Conservation (phyloP, 2,329 filamentous ascomycete species). For the Cadophora sp. region DNA sequence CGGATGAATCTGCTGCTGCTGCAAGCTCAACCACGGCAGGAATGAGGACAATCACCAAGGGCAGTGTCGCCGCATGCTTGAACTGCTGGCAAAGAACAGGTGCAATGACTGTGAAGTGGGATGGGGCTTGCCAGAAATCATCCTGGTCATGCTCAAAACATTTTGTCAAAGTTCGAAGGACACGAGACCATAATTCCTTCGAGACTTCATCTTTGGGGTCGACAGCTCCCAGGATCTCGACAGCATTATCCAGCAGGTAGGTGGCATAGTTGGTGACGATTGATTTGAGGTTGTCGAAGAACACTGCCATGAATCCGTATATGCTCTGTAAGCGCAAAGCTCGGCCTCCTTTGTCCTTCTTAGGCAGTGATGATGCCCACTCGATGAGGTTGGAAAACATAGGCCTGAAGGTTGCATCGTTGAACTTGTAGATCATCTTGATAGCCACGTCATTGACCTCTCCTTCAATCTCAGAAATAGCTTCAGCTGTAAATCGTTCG, state of each 20-base stretch:
- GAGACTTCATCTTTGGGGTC: slow-evolving; percentile 55
- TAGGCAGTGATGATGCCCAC: slow-evolving; percentile 70
- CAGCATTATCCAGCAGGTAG: slow-evolving; percentile 80
- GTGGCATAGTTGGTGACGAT: slow-evolving; percentile 92
- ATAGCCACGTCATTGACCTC: slow-evolving; percentile 74
- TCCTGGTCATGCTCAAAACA: slow-evolving; percentile 91
- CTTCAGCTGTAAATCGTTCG: slow-evolving; percentile 48
- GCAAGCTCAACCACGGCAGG: slow-evolving; percentile 83
- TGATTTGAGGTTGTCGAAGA: slow-evolving; percentile 88
- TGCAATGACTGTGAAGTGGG: slow-evolving; percentile 80
- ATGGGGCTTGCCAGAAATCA: slow-evolving; percentile 93
- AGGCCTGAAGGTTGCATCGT: slow-evolving; percentile 90
- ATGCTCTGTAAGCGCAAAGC: slow-evolving; percentile 74
- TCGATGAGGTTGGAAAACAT: slow-evolving; percentile 88
- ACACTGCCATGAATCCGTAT: slow-evolving; percentile 79
- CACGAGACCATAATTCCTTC: slow-evolving; percentile 69
- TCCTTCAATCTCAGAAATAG: slow-evolving; percentile 66
- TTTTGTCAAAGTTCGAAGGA: slow-evolving; percentile 74
- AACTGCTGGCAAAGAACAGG: slow-evolving; percentile 74
- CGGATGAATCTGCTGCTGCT: slow-evolving; percentile 79
- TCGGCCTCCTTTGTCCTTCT: slow-evolving; percentile 64
- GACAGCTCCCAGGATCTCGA: slow-evolving; percentile 62
- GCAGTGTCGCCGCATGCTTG: slow-evolving; percentile 52
- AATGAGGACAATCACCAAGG: slow-evolving; percentile 62
- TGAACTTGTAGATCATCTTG: slow-evolving; percentile 95